Conservation (phyloP, 2,329 filamentous ascomycete species). For the Neophaeococcomyces mojaviensis region DNA sequence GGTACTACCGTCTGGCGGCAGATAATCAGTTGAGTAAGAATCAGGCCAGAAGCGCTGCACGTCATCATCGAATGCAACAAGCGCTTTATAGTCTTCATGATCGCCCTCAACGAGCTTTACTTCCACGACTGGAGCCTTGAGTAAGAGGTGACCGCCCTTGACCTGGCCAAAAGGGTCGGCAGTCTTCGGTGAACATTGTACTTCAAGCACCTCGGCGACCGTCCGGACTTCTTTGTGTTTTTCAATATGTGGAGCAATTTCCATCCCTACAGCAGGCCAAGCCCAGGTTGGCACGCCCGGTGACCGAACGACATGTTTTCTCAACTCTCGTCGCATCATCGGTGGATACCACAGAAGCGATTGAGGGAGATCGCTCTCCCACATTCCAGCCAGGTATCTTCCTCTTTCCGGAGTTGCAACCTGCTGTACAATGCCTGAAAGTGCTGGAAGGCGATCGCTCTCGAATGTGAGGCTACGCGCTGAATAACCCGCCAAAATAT, state of each 20-base stretch:
- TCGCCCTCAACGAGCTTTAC: no score
- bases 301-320: neutral
- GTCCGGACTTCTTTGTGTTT: neutral
- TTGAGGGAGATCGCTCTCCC: conserved; percentile 1
- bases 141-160: neutral
- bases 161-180: neutral
- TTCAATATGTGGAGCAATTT: neutral
- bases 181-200: neutral
- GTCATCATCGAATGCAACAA: no score
- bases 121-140: neutral
- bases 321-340: neutral
- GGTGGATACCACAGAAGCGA: neutral
- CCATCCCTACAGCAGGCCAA: neutral
- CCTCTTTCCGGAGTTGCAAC: neutral
- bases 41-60: no score
- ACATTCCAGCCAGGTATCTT: neutral
- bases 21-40: no score
- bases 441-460: conserved; percentile 15
- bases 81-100: no score
- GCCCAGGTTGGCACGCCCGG: neutral
- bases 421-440: conserved; percentile 14
- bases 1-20: no score
- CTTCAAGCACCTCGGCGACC: neutral
- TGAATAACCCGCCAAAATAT: neutral
- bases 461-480: conserved; percentile 12